Conservation (phyloP, 805 yeast genomes). For the Dipodascopsis tothii region DNA sequence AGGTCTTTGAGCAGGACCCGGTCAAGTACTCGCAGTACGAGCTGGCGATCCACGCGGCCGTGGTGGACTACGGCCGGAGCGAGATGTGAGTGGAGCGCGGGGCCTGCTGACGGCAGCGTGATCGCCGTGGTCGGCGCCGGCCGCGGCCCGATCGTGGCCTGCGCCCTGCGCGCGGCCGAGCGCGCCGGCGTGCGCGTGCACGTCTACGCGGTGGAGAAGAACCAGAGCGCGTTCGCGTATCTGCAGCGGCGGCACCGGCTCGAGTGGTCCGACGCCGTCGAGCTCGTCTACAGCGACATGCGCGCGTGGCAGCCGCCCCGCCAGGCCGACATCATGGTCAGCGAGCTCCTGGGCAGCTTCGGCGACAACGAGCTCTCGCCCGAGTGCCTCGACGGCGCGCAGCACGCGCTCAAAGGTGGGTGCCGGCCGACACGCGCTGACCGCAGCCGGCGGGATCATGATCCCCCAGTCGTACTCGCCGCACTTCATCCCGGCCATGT, state of each 20-base stretch:
- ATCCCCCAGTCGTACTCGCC: slow-evolving; percentile 57
- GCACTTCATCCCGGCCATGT: slow-evolving; percentile 57
- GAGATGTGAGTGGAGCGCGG: not conserved
- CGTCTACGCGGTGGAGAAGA: slow-evolving; percentile 64
- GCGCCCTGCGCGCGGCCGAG: slow-evolving; percentile 39
- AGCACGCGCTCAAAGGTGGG: slow-evolving; percentile 35
- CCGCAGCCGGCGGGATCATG: slow-evolving; percentile 40
- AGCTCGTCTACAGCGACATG: slow-evolving; percentile 52
- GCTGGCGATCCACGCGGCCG: slow-evolving; percentile 52
- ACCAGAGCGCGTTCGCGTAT: slow-evolving; percentile 46
- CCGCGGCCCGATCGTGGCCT: slow-evolving; percentile 68
- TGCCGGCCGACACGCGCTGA: slow-evolving; percentile 9
- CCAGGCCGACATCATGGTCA: slow-evolving; percentile 53
- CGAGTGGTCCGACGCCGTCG: slow-evolving; percentile 48
- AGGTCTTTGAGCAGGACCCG: slow-evolving; percentile 61
- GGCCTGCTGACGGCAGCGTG: slow-evolving; percentile 2
- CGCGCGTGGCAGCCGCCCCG: slow-evolving; percentile 41
- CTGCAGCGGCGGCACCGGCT: slow-evolving; percentile 43
- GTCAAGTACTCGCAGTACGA: slow-evolving; percentile 64
- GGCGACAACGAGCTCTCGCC: slow-evolving; percentile 90
- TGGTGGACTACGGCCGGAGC: slow-evolving; percentile 25
- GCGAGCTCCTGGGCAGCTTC: slow-evolving; percentile 82
- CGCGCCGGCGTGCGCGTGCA: slow-evolving; percentile 24
- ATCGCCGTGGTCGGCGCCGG: slow-evolving; percentile 81
- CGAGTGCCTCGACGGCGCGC: slow-evolving; percentile 54